Evolutionary conservation across 2,329 filamentous ascomycete species (phyloP).

Genomic region (Coleophoma crateriformis): DNA sequence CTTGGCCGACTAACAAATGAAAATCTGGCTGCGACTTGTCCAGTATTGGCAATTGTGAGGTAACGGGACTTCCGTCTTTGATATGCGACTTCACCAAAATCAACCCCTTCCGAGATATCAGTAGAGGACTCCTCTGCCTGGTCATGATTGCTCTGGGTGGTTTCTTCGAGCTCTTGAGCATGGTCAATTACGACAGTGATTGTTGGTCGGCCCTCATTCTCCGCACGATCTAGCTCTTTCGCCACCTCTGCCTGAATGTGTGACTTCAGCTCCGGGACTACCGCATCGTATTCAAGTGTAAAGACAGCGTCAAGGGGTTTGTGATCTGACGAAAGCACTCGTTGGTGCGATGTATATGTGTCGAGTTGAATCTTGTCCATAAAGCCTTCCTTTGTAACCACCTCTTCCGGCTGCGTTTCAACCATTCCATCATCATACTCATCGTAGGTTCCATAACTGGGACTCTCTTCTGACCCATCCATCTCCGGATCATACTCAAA

Average conservation of each 20-base stretch:
- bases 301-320: slow-evolving; percentile 87
- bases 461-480: slow-evolving; percentile 53
- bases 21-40: slow-evolving; percentile 73
- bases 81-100: slow-evolving; percentile 74
- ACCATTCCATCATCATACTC: slow-evolving; percentile 43
- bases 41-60: slow-evolving; percentile 88
- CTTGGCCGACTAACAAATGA: slow-evolving; percentile 73
- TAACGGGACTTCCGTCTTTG: slow-evolving; percentile 58
- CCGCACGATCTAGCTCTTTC: slow-evolving; percentile 79
- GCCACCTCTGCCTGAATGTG: slow-evolving; percentile 83
- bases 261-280: slow-evolving; percentile 78
- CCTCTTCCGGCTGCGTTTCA: slow-evolving; percentile 38
- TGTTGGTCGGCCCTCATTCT: slow-evolving; percentile 82
- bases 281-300: slow-evolving; percentile 77
- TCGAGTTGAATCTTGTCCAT: slow-evolving; percentile 49
- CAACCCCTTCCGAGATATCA: slow-evolving; percentile 48
- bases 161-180: slow-evolving; percentile 29
- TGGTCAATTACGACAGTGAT: slow-evolving; percentile 78
- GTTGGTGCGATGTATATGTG: slow-evolving; percentile 81
- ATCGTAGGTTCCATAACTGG: slow-evolving; percentile 34
- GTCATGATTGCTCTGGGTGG: slow-evolving; percentile 2
- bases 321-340: slow-evolving; percentile 88
- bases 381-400: slow-evolving; percentile 53
- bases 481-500: slow-evolving; percentile 87
- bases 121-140: slow-evolving; percentile 16